These are phyloP conservation scores for Fusarium devonianum DNA, from an alignment of 2,329 filamentous ascomycete genomes.

Conservation along the genomic window DNA sequence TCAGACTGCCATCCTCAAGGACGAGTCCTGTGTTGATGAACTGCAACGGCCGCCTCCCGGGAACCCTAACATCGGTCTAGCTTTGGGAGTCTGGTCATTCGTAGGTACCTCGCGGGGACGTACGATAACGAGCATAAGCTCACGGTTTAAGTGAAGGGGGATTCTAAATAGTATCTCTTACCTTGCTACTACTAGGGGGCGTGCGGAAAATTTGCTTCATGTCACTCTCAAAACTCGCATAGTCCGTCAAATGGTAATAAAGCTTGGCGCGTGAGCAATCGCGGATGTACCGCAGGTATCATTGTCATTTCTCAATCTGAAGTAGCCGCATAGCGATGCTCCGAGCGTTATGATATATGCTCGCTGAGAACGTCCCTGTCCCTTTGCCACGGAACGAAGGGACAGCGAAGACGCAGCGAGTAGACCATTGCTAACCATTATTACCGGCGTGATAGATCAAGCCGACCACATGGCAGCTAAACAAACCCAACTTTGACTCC, in stretches of 20 bases:
- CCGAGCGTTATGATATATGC: slow-evolving; percentile 32
- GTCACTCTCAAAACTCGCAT: not conserved
- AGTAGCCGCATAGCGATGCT: slow-evolving; percentile 31
- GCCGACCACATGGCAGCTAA: slow-evolving; percentile 23
- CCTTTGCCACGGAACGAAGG: not conserved
- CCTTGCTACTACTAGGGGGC: not conserved
- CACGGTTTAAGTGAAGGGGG: too few relatives aligned
- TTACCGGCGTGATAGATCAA: slow-evolving; percentile 23
- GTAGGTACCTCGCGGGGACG: slow-evolving; percentile 38
- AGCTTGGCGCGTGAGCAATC: slow-evolving; percentile 27
- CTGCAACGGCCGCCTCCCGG: slow-evolving; percentile 46
- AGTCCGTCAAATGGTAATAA: not conserved
- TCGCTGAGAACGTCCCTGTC: slow-evolving; percentile 13
- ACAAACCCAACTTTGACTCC: slow-evolving; percentile 36
- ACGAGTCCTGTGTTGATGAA: slow-evolving; percentile 41
- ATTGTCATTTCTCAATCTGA: slow-evolving; percentile 39
- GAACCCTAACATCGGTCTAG: slow-evolving; percentile 47
- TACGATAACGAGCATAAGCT: slow-evolving; percentile 43
- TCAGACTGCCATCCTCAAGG: slow-evolving; percentile 38
- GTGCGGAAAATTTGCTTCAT: not conserved
- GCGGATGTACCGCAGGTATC: slow-evolving; percentile 34
- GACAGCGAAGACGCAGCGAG: slow-evolving; percentile 11
- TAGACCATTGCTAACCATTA: slow-evolving; percentile 21
- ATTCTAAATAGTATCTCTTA: too few relatives aligned
- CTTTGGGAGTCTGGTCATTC: slow-evolving; percentile 45